phyloP scores from a whole-genome alignment of 441 rosid genomes.

The Dalechampia spathulata region DNA sequence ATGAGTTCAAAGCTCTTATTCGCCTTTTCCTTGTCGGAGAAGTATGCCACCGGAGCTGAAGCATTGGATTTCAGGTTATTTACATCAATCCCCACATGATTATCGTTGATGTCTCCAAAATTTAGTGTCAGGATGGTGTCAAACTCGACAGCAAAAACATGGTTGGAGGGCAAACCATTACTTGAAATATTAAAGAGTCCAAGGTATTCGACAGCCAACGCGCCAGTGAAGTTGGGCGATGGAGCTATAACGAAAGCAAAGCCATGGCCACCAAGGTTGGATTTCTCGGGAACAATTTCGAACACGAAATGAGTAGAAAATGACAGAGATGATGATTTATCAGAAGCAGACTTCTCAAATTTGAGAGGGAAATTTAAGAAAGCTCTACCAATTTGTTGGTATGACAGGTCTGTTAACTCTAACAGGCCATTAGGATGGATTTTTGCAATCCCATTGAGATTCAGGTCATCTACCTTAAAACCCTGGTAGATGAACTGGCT shows the following conservation, averaged over 20 bases:
- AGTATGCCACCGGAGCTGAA: conserved; percentile 36
- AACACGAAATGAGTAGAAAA: conserved; percentile 54
- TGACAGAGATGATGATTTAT: no score
- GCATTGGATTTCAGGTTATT: conserved; percentile 30
- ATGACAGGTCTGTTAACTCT: conserved; percentile 33
- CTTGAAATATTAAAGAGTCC: conserved; percentile 39
- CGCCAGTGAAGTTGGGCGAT: conserved; percentile 24
- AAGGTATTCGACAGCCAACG: conserved; percentile 20
- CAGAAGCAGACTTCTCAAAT: conserved; percentile 31
- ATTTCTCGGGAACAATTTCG: conserved; percentile 31
- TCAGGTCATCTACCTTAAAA: conserved; percentile 25
- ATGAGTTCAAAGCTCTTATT: conserved; percentile 27
- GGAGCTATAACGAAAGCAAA: conserved; percentile 50
- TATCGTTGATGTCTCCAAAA: conserved; percentile 25
- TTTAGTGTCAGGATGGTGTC: conserved; percentile 30
- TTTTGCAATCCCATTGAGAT: conserved; percentile 28
- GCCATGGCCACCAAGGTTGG: conserved; percentile 40
- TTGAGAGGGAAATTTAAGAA: conserved; percentile 36
- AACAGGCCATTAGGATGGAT: conserved; percentile 29
- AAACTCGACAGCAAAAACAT: conserved; percentile 46
- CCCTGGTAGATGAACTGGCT: conserved; percentile 30
- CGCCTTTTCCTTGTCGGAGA: conserved; percentile 19
- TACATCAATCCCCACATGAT: conserved; percentile 59
- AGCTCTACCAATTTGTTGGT: conserved; percentile 36
- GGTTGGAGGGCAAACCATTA: conserved; percentile 27